Evolutionary conservation across 768 basidiomycete genomes (phyloP).

Genomic region (Auriculariales sp.): DNA sequence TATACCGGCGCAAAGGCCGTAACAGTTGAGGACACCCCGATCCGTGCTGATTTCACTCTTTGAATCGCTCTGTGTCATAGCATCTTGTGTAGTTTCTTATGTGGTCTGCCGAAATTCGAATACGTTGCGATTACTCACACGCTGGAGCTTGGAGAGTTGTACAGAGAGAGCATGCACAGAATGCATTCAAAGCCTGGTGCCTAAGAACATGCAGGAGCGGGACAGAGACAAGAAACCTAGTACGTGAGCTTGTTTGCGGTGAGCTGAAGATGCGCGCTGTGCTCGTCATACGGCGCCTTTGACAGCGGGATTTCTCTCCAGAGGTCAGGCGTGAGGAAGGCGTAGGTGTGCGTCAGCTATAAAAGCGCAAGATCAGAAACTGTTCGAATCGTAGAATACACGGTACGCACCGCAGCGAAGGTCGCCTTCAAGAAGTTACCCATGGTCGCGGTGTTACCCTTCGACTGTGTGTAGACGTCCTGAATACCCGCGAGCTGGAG

Average conservation of each 20-base stretch:
- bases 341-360: conserved; percentile 93
- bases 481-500: conserved; percentile 95
- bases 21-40: too few relatives aligned
- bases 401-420: conserved; percentile 63
- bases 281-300: conserved; percentile 88
- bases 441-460: conserved; percentile 97
- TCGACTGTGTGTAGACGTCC: conserved; percentile 95
- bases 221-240: conserved; percentile 8
- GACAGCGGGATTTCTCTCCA: conserved; percentile 90
- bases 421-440: conserved; percentile 98
- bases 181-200: background rate
- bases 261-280: conserved; percentile 83
- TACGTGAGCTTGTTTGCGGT: conserved; percentile 57
- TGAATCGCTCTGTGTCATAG: too few relatives aligned
- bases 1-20: too few relatives aligned
- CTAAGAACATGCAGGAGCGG: conserved; percentile 1
- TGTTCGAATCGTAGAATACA: background rate
- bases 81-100: too few relatives aligned
- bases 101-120: too few relatives aligned
- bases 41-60: too few relatives aligned
- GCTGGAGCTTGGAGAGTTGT: too few relatives aligned
- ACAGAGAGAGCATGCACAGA: background rate
- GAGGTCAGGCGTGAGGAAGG: conserved; percentile 95
- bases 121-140: too few relatives aligned
- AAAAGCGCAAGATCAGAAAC: background rate